Conservation (phyloP, 2,329 filamentous ascomycete genomes). For the Fusarium sp. region DNA sequence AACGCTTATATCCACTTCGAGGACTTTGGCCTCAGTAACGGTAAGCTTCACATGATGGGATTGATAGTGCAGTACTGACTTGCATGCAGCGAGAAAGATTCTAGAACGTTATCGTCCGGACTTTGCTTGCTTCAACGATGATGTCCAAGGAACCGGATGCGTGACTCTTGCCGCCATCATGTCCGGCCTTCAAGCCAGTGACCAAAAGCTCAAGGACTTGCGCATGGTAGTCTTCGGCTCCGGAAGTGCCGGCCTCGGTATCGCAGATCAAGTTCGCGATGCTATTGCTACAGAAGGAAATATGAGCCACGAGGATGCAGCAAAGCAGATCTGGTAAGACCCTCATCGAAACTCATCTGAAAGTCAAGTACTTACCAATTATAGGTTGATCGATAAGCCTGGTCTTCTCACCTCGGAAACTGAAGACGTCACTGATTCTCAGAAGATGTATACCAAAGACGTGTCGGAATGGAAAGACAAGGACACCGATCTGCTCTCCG, state of each 20-base stretch:
- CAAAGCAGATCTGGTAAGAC: constrained; percentile 79
- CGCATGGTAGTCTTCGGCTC: constrained; percentile 82
- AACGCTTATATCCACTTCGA: constrained; percentile 90
- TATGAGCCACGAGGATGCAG: constrained; percentile 78
- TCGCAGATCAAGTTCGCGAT: constrained; percentile 85
- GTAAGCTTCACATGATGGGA: no score
- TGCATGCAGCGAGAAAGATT: constrained; percentile 69
- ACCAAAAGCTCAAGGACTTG: constrained; percentile 73
- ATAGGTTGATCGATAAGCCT: constrained; percentile 82
- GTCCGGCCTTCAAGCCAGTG: constrained; percentile 76
- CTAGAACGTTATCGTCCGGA: constrained; percentile 79
- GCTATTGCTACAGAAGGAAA: constrained; percentile 77
- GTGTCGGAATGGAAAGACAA: constrained; percentile 71
- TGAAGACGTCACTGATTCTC: constrained; percentile 70
- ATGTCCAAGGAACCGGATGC: constrained; percentile 89
- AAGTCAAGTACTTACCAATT: not conserved
- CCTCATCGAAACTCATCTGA: not conserved
- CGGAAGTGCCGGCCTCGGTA: constrained; percentile 84
- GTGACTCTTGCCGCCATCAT: constrained; percentile 87
- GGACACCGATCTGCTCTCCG: constrained; percentile 68
- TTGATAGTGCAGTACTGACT: no score
- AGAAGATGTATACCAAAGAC: constrained; percentile 73
- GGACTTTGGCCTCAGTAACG: constrained; percentile 83
- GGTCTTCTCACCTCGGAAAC: constrained; percentile 76
- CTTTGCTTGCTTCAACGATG: constrained; percentile 90